Base-by-base conservation (phyloP, 257 asterid genomes). In the Jasminum sambac region DNA sequence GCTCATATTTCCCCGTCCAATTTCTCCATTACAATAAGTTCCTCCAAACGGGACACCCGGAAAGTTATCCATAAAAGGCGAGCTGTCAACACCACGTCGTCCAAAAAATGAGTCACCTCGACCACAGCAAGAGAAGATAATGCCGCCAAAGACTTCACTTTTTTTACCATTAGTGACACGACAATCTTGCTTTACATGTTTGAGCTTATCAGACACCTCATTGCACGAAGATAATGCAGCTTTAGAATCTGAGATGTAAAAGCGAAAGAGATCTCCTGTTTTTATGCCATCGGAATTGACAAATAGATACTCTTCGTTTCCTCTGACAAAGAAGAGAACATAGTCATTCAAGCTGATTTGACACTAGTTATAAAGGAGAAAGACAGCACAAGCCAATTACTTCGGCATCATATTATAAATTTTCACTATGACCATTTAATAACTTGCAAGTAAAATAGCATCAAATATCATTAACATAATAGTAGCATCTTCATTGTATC, bases 1-100 rank as follows among this genome's bases (percentile, higher is more conserved):
- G 67, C 80, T 68, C 77, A 70, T 68, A 60, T 78, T 66, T 41
- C 74, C 85, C 14, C 90, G 89, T 16, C 76, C 84, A 48, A 93
- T 87, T 83, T 90, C 97, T 67, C 96, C 94, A 40, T 81, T 75
- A 39, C 94, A 90, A 55, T 84, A 90, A 52, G 87, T 88, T 64
- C 98, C 96, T 13, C 88, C 86, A 67, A 93, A 70, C 3, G 92
- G 24, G 58, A 82, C 85, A 52, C 74, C 91, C 0, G 97, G 97
- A 78, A 93, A 88, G 84, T 86, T 90, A 16, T 88, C 84, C 75
- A 83, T 8, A 66, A 90, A 84, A 9, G 89, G 89, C 42, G 77
- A 67, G 74, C 87, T 79, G 71, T 87, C 96, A 16, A 81, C 67
- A 66, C 80, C 76, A 25, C 74, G 65, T 10, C 66, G 74, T 67